Evolutionary conservation across 495 filamentous ascomycete genomes (phyloP), one percentile per base, ranked within the genome.

Genomic region (Penicillium silybi): DNA sequence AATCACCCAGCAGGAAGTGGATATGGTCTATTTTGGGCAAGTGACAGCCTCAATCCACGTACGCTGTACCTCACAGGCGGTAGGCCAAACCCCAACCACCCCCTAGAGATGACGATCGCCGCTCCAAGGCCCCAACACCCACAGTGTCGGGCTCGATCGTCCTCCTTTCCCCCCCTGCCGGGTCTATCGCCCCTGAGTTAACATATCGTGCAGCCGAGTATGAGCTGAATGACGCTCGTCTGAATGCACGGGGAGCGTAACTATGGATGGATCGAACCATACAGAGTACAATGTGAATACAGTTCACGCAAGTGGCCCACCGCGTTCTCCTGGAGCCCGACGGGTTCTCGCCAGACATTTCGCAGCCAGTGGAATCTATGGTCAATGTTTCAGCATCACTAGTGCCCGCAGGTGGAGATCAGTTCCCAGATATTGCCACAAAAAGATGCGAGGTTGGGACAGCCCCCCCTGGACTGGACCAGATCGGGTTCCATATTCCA

Each of bases 71-170:
- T 13, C 9, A 7, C 1, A 40, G 25, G 32, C 1, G 29, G 9
- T 3, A 13, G 29, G 10, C 29, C 29, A 41, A 44, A 19, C 34
- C 44, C 34, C 44, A 29, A 22, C 15, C 32, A 23, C n/a, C n/a
- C n/a, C n/a, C n/a, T 18, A 44, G 23, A 49, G 38, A 65, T 58
- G 43, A 58, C 39, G 62, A 63, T 65, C 62, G 54, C 42, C 50
- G 26, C 43, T 59, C 52, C 52, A 58, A 52, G 23, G 58, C 58
- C 53, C 61, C 55, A 57, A 45, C 47, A 47, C 41, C 58, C 62
- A 58, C 19, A 41, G 19, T 52, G 49, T 52, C 59, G 62, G 62
- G 59, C 50, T 47, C 56, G 53, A 63, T 63, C 56, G 37, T 44
- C 57, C 39, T 48, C 43, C 53, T 55, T 57, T 59, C 50, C 57